These are phyloP conservation scores for Melocanna baccifera DNA, from an alignment of 176 grass and related monocot species.

Conservation along the genomic window DNA sequence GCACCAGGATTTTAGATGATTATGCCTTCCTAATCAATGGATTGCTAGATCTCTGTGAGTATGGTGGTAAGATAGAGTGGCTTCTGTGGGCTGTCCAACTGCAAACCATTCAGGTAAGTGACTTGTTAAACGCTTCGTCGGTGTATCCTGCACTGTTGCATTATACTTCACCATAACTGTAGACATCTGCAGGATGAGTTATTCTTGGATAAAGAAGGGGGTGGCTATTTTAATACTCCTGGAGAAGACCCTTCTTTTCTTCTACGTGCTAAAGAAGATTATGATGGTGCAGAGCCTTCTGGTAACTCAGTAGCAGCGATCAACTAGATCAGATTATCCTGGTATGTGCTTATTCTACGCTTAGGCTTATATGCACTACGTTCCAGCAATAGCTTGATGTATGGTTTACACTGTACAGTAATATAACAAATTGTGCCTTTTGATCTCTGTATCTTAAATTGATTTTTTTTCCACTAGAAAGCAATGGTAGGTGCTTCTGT, in stretches of 20 bases:
- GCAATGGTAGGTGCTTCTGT: background rate
- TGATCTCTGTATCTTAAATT: background rate
- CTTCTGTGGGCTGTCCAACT: slow-evolving; percentile 73
- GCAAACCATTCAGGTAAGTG: slow-evolving; percentile 83
- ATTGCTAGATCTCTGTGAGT: slow-evolving; percentile 87
- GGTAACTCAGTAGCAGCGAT: slow-evolving; percentile 86
- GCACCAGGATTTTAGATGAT: slow-evolving; percentile 97
- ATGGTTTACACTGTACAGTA: background rate
- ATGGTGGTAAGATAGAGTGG: slow-evolving; percentile 79
- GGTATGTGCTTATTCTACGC: slow-evolving; percentile 45
- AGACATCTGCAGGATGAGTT: slow-evolving; percentile 60
- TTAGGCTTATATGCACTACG: background rate
- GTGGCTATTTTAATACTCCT: slow-evolving; percentile 91
- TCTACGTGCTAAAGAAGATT: slow-evolving; percentile 84
- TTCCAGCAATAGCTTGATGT: background rate
- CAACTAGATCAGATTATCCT: slow-evolving; percentile 90
- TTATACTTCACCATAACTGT: background rate
- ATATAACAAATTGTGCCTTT: background rate
- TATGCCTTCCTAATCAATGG: slow-evolving; percentile 90
- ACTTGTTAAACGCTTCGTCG: background rate
- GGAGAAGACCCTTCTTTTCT: slow-evolving; percentile 93
- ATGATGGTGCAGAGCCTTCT: slow-evolving; percentile 97
- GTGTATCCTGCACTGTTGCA: background rate
- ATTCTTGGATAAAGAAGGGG: slow-evolving; percentile 84
- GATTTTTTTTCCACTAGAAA: slow-evolving; percentile 1